A percentile compares a stretch with the other conserved stretches of the same genome.
Evolutionary conservation across 2,329 filamentous ascomycete species (phyloP).

Genomic region (Cytospora paraplurivora): DNA sequence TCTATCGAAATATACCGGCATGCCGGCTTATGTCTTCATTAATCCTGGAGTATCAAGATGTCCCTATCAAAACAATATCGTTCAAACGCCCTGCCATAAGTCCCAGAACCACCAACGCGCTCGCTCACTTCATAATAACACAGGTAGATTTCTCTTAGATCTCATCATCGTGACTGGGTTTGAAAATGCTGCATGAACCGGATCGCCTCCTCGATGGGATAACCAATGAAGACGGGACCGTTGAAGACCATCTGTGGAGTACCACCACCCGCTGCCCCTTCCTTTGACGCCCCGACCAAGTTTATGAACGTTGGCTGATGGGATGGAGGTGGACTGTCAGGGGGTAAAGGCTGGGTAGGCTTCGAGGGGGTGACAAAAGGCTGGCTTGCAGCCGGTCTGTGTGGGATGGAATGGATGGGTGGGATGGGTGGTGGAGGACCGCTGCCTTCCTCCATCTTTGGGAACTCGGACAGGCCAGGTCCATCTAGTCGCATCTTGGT

Average conservation of each 20-base stretch:
- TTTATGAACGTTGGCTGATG: constrained; percentile 57
- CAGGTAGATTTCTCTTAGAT: constrained; percentile 17
- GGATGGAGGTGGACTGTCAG: constrained; percentile 35
- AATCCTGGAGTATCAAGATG: neutral
- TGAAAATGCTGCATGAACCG: constrained; percentile 68
- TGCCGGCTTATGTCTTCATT: neutral
- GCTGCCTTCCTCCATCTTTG: constrained; percentile 28
- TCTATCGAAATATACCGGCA: neutral
- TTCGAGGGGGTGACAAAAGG: constrained; percentile 32
- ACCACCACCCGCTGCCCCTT: constrained; percentile 34
- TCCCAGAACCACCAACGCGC: constrained; percentile 16
- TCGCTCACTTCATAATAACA: constrained; percentile 18
- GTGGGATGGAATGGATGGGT: constrained; percentile 4
- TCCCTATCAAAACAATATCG: neutral
- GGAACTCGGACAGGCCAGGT: constrained; percentile 25
- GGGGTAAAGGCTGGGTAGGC: constrained; percentile 30
- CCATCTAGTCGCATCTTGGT: constrained; percentile 34
- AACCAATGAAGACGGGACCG: constrained; percentile 92
- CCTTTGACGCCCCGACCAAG: constrained; percentile 40
- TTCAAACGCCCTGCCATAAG: constrained; percentile 6
- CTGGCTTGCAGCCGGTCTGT: constrained; percentile 14
- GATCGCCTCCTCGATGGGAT: constrained; percentile 80
- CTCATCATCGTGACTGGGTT: constrained; percentile 30
- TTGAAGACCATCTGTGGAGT: constrained; percentile 80
- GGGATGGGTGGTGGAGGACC: constrained; percentile 12